Percentiles rank a stretch among this genome's conserved stretches.
These are phyloP conservation scores for Pisolithus thermaeus DNA, from an alignment of 1,284 basidiomycete species.

Conservation along the genomic window DNA sequence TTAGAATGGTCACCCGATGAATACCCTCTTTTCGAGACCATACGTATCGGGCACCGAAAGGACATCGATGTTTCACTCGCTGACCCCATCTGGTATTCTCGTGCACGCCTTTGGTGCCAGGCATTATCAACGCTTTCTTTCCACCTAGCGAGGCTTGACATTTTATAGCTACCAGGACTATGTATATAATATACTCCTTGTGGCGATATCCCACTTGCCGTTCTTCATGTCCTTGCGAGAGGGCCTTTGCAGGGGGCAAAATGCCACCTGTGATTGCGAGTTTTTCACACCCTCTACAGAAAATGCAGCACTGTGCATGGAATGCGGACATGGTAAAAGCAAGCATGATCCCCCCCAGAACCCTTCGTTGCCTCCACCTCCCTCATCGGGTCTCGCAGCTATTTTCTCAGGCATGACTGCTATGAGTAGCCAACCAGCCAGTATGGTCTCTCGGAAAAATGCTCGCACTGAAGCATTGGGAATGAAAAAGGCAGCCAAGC, in stretches of 20 bases:
- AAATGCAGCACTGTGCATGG: not conserved
- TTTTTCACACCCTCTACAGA: not conserved
- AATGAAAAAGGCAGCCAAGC: too few species aligned
- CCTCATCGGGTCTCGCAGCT: not conserved
- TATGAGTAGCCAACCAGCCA: not conserved
- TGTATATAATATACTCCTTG: not conserved
- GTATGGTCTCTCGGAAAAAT: not conserved
- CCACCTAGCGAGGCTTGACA: not conserved
- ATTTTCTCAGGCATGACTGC: not conserved
- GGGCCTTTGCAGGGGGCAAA: not conserved
- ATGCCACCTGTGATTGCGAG: not conserved
- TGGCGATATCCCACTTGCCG: not conserved
- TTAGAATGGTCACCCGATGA: not conserved
- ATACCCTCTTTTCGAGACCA: not conserved
- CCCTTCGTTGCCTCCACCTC: not conserved
- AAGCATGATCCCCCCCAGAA: not conserved
- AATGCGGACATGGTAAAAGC: not conserved
- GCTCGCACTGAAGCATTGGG: not conserved
- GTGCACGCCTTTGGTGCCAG: conserved; percentile 5
- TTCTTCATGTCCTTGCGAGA: not conserved
- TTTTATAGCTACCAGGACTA: not conserved
- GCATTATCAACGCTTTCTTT: not conserved
- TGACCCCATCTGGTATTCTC: conserved; percentile 1
- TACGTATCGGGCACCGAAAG: not conserved
- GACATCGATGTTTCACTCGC: conserved; percentile 1